Base-by-base conservation (phyloP, 345 rosid species). In the Limnanthes douglasii region DNA sequence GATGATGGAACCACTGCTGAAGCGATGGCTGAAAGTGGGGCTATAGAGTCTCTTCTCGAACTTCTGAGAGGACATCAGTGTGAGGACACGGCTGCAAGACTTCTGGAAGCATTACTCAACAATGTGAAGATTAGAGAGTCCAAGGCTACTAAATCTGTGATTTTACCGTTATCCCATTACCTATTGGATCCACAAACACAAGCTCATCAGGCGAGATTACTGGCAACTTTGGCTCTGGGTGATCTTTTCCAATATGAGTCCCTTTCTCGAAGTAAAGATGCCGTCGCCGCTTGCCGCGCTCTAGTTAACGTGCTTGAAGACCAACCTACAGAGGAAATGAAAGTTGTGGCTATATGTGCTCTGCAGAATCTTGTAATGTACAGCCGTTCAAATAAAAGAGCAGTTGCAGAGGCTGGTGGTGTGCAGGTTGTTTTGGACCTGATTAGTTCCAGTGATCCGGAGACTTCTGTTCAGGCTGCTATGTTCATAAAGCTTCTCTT, bases 321-420 rank as follows among this genome's bases (percentile, higher is more conserved):
- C 59, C 86, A 74, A 46, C 72, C 96, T 5, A 77, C 94, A 19
- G 96, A 78, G 57, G 96, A 81, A 56, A 70, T 81, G 86, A 72
- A 65, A 53, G 74, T 75, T 57, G 96, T 86, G 25, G 84, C 96
- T 19, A 59, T 78, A 42, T 86, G 96, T 60, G 96, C 94, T 14
- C 41, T 86, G 71, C 96, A 86, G 68, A 86, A 81, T 51, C 77
- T 86, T 68, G 92, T 86, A 33, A 59, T 81, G 86, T 69, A 61
- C 58, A 81, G 96, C 51, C 61, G 96, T 57, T 72, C 94, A 11
- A 86, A 86, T 44, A 64, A 86, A 50, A 55, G 92, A 59, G 96
- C 96, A 18, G 92, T 86, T 47, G 96, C 96, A 30, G 94, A 86
- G 67, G 94, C 94, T 15, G 96, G 96, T 42, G 96, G 94, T 37